Conservation (phyloP, 2,329 filamentous ascomycete species). For the Fusarium globosum region DNA sequence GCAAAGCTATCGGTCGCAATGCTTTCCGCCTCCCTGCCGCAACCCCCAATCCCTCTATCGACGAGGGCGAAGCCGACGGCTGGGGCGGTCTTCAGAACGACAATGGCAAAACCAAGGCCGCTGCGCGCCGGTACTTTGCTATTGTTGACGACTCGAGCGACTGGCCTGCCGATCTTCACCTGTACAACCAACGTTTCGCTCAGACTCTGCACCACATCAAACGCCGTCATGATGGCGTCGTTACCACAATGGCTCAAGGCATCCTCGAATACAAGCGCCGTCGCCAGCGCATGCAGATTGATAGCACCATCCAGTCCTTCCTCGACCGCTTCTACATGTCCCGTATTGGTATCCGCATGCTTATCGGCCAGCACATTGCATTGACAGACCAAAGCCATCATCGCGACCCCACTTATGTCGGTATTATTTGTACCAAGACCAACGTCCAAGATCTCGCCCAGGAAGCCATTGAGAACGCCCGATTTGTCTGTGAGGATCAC, state of each 20-base stretch:
- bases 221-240: slow-evolving; percentile 93
- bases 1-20: slow-evolving; percentile 64
- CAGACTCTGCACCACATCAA: slow-evolving; percentile 94
- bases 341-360: slow-evolving; percentile 98
- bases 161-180: slow-evolving; percentile 93
- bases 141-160: slow-evolving; percentile 87
- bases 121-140: slow-evolving; percentile 79
- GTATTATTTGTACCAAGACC: slow-evolving; percentile 98
- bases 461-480: slow-evolving; percentile 97
- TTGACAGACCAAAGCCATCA: slow-evolving; percentile 92
- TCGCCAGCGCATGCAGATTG: slow-evolving; percentile 97
- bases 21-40: slow-evolving; percentile 81
- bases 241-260: slow-evolving; percentile 97
- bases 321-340: slow-evolving; percentile 99
- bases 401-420: slow-evolving; percentile 92
- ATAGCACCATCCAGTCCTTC: slow-evolving; percentile 96
- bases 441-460: slow-evolving; percentile 95
- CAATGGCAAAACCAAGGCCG: slow-evolving; percentile 60
- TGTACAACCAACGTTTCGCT: slow-evolving; percentile 93
- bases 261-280: slow-evolving; percentile 98
- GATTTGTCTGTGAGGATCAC: slow-evolving; percentile 99
- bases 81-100: slow-evolving; percentile 60
- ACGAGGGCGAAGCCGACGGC: slow-evolving; percentile 81
- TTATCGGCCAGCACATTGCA: slow-evolving; percentile 98
- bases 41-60: slow-evolving; percentile 90